Evolutionary conservation across 371 early-diverging fungal species (phyloP).

Genomic region (Mucor velutinosus): DNA sequence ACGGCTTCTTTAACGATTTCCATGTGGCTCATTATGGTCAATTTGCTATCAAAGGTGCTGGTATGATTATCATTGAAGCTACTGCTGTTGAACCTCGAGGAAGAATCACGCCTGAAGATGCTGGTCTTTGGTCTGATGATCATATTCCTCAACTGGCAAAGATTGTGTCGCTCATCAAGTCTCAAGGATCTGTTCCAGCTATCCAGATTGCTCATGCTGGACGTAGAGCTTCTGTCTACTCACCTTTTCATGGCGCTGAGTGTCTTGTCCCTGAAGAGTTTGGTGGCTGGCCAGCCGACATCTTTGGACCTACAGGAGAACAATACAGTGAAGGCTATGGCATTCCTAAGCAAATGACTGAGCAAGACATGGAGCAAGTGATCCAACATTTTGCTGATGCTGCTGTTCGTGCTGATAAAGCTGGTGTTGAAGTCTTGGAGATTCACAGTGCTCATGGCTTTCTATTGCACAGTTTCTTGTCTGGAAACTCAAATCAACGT

Average conservation of each 20-base stretch:
- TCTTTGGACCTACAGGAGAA: constrained; percentile 69
- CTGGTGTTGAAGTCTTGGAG: constrained; percentile 87
- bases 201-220: constrained; percentile 88
- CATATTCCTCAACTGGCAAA: constrained; percentile 65
- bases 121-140: constrained; percentile 75
- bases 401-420: constrained; percentile 71
- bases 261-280: constrained; percentile 59
- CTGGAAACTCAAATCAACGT: constrained; percentile 80
- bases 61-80: constrained; percentile 79
- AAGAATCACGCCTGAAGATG: constrained; percentile 74
- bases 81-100: constrained; percentile 76
- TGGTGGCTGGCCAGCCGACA: constrained; percentile 81
- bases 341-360: constrained; percentile 63
- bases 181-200: constrained; percentile 61
- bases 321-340: constrained; percentile 47
- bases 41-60: constrained; percentile 75
- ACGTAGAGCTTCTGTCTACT: constrained; percentile 72
- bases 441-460: constrained; percentile 80
- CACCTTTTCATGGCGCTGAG: constrained; percentile 56
- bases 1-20: constrained; percentile 34
- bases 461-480: constrained; percentile 78
- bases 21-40: constrained; percentile 74
- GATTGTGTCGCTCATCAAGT: constrained; percentile 66
- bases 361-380: constrained; percentile 63
- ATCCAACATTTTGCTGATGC: constrained; percentile 70